A percentile compares a stretch with the other conserved stretches of the same genome.
phyloP scores from a whole-genome alignment of 495 filamentous ascomycete genomes.

The Xylaria grammica region DNA sequence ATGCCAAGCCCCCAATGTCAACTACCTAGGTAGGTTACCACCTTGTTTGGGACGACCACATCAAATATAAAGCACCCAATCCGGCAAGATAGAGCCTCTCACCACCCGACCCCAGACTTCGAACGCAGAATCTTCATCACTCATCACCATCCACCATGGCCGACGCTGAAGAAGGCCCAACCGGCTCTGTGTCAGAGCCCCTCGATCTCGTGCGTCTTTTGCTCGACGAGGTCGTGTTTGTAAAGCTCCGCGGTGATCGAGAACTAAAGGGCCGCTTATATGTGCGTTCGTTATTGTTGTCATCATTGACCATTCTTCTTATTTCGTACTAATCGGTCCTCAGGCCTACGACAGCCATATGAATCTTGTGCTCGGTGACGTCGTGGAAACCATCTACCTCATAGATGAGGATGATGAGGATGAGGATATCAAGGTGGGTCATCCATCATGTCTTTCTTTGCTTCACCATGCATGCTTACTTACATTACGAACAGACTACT shows the following conservation, averaged over 20 bases:
- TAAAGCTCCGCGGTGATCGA: constrained; percentile 93
- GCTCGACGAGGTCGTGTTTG: constrained; percentile 94
- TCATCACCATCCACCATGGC: constrained; percentile 57
- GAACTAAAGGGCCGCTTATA: constrained; percentile 95
- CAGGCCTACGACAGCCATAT: constrained; percentile 99
- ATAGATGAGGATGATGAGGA: constrained; percentile 90
- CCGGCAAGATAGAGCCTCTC: not conserved
- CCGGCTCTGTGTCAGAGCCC: constrained; percentile 74
- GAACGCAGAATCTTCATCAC: not conserved
- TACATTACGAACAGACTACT: constrained; percentile 65
- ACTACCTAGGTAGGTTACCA: constrained; percentile 1
- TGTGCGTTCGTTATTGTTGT: constrained; percentile 51
- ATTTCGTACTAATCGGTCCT: not conserved
- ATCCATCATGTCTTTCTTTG: not conserved
- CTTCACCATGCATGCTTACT: constrained; percentile 22
- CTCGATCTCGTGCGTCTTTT: constrained; percentile 94
- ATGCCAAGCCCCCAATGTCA: not conserved
- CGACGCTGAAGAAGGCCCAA: constrained; percentile 68
- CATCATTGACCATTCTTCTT: constrained; percentile 31
- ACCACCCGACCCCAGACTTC: not conserved
- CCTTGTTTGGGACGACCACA: not conserved
- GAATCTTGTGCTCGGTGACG: constrained; percentile 96
- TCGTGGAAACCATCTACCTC: constrained; percentile 94
- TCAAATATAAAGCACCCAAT: not conserved
- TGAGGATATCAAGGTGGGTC: constrained; percentile 48